These are phyloP conservation scores for Pharus latifolius DNA, from an alignment of 176 grass and related monocot genomes.

Conservation along the genomic window DNA sequence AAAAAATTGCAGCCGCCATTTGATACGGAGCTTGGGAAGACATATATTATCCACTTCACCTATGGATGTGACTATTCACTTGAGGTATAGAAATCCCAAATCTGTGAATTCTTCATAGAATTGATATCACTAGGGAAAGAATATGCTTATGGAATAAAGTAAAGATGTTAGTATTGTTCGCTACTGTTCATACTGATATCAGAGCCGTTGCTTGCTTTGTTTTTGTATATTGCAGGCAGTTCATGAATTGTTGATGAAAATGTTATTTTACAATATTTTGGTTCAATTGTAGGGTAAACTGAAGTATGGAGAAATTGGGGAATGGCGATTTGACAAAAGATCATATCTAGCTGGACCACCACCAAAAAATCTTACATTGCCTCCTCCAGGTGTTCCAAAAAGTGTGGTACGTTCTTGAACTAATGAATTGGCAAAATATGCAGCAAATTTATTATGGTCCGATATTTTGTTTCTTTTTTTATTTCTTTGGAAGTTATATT, in stretches of 20 bases:
- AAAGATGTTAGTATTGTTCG: background rate
- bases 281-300: constrained; percentile 49
- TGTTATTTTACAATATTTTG: background rate
- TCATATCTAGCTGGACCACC: constrained; percentile 47
- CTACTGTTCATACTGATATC: background rate
- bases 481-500: no score
- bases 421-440: background rate
- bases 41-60: constrained; percentile 82
- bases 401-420: constrained; percentile 71
- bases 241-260: no score
- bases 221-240: no score
- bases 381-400: constrained; percentile 91
- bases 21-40: constrained; percentile 34
- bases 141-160: background rate
- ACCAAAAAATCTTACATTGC: constrained; percentile 76
- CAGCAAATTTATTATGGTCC: background rate
- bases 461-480: no score
- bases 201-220: no score
- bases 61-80: constrained; percentile 82
- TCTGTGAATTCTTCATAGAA: background rate
- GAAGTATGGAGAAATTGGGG: constrained; percentile 75
- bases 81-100: constrained; percentile 48
- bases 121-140: background rate
- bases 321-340: constrained; percentile 91
- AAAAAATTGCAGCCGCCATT: constrained; percentile 38